A percentile compares a stretch with the other conserved stretches of the same genome.
phyloP scores from a whole-genome alignment of 305 asterid genomes.

The Striga hermonthica region DNA sequence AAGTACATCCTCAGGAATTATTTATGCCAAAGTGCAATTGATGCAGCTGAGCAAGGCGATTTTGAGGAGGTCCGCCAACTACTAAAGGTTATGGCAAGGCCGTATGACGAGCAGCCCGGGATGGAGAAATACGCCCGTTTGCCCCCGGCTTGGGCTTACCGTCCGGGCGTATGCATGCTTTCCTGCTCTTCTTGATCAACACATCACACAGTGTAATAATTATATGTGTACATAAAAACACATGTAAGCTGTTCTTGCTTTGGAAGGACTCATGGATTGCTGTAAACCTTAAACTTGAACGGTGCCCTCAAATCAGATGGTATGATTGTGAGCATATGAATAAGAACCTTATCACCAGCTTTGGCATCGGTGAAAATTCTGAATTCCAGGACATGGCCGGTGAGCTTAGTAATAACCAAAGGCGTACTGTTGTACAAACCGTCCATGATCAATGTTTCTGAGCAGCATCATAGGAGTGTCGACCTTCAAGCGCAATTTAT shows the following conservation, averaged over 20 bases:
- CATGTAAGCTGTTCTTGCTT: conserved; percentile 33
- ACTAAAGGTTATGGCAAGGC: conserved; percentile 68
- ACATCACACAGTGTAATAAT: conserved; percentile 16
- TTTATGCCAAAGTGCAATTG: conserved; percentile 91
- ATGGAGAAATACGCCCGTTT: conserved; percentile 93
- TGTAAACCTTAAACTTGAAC: conserved; percentile 23
- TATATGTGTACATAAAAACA: conserved; percentile 35
- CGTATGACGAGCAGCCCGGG: conserved; percentile 89
- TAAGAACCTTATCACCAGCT: too few species aligned
- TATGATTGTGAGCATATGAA: too few species aligned
- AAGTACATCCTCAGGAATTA: conserved; percentile 86
- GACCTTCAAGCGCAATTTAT: too few species aligned
- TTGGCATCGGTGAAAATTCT: too few species aligned
- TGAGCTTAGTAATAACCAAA: too few species aligned
- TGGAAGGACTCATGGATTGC: conserved; percentile 8
- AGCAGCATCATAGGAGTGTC: too few species aligned
- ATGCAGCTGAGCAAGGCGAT: conserved; percentile 86
- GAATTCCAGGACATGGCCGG: too few species aligned
- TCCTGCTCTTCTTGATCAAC: conserved; percentile 73
- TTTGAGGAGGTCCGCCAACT: conserved; percentile 73
- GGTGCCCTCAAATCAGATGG: too few species aligned
- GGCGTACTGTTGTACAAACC: too few species aligned
- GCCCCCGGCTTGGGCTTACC: conserved; percentile 99
- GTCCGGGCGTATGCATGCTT: conserved; percentile 98
- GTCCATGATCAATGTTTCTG: too few species aligned